Conservation (phyloP, 805 yeast species). For the Saturnispora galanensis region DNA sequence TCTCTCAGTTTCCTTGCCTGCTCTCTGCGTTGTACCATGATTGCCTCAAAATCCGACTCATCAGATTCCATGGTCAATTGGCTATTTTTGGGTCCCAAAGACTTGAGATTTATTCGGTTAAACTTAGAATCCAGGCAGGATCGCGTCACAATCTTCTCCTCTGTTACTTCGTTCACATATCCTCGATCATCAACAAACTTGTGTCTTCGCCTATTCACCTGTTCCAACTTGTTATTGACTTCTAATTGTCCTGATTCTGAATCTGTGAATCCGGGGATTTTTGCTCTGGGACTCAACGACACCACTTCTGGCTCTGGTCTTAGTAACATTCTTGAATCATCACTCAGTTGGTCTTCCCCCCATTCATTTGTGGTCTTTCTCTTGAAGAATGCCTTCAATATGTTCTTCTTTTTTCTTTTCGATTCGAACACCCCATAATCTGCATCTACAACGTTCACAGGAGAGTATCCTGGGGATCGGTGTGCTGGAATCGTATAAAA, state of each 20-base stretch:
- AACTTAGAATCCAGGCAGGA: background rate
- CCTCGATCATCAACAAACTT: background rate
- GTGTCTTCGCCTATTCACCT: background rate
- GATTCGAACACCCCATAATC: slow-evolving; percentile 13
- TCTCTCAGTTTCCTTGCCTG: slow-evolving; percentile 6
- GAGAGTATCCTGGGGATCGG: background rate
- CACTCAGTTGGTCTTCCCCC: background rate
- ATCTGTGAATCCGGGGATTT: background rate
- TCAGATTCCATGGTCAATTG: background rate
- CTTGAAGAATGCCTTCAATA: slow-evolving; percentile 4
- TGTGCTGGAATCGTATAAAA: slow-evolving; percentile 8
- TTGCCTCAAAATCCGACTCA: background rate
- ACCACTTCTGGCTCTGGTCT: slow-evolving; percentile 6
- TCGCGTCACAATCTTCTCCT: background rate
- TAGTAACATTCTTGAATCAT: slow-evolving; percentile 2
- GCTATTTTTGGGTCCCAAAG: too few relatives aligned
- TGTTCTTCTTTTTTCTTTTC: background rate
- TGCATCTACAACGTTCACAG: slow-evolving; percentile 11
- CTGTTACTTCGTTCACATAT: background rate
- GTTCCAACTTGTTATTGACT: background rate
- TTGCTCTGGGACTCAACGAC: background rate
- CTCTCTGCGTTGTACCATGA: background rate
- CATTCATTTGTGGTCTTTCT: slow-evolving; percentile 1
- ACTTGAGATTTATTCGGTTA: too few relatives aligned
- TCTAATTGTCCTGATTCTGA: background rate